A percentile compares a stretch with the other conserved stretches of the same genome.
Conservation (phyloP, 2,329 filamentous ascomycete species). For the Pseudogymnoascus sp. region DNA sequence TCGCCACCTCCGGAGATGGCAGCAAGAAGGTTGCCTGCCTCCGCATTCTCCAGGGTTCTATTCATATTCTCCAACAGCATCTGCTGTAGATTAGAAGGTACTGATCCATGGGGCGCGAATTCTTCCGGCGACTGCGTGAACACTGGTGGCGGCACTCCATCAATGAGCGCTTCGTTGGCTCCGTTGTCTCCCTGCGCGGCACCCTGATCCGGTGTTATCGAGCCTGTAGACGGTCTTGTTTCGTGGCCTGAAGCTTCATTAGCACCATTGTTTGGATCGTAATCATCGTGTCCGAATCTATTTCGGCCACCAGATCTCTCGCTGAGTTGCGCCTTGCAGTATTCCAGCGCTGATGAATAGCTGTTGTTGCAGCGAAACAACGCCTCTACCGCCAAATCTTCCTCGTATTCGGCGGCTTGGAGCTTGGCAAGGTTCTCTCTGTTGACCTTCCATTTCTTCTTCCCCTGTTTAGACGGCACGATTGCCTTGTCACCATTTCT, state of each 20-base stretch:
- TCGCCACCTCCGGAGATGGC: constrained; percentile 11
- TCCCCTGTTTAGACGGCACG: constrained; percentile 29
- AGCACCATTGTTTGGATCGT: constrained; percentile 20
- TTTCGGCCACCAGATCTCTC: constrained; percentile 55
- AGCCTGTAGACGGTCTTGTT: constrained; percentile 25
- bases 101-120: not conserved
- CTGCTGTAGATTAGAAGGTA: not conserved
- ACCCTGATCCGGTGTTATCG: constrained; percentile 23
- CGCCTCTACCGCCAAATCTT: constrained; percentile 66
- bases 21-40: constrained; percentile 1
- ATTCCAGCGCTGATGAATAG: constrained; percentile 55
- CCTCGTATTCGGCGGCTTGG: constrained; percentile 43
- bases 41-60: not conserved
- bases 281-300: constrained; percentile 57
- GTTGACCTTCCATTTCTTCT: constrained; percentile 46
- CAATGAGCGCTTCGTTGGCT: not conserved
- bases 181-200: constrained; percentile 15
- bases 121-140: not conserved
- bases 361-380: constrained; percentile 75
- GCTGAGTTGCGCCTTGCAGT: constrained; percentile 59
- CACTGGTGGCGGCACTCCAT: not conserved
- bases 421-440: constrained; percentile 36
- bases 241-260: constrained; percentile 23
- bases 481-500: constrained; percentile 54
- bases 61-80: constrained; percentile 1